Percentiles rank a stretch among this genome's conserved stretches.
These are phyloP conservation scores for Botrytis squamosa DNA, from an alignment of 2,329 filamentous ascomycete species.

Conservation along the genomic window DNA sequence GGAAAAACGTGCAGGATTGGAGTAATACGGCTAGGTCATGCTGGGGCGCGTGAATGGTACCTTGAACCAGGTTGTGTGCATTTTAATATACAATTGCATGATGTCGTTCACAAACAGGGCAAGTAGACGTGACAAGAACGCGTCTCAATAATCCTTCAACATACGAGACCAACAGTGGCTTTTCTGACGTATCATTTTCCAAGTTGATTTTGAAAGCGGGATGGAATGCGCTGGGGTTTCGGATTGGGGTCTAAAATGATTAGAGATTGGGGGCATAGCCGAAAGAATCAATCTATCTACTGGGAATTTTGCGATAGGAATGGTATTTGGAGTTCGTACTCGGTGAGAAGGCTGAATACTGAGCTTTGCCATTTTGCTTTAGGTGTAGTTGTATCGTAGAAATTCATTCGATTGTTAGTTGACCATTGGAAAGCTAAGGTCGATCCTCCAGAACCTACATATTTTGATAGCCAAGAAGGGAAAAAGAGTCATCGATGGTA, in stretches of 20 bases:
- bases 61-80: not conserved
- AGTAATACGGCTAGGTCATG: not conserved
- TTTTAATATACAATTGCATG: slow-evolving; percentile 8
- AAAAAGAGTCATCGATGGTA: not conserved
- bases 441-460: not conserved
- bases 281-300: not conserved
- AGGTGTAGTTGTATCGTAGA: not conserved
- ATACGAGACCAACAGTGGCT: slow-evolving; percentile 4
- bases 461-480: not conserved
- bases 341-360: not conserved
- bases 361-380: not conserved
- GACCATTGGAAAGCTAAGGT: not conserved
- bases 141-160: slow-evolving; percentile 11
- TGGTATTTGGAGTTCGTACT: not conserved
- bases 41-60: not conserved
- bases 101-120: not conserved
- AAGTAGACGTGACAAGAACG: slow-evolving; percentile 13
- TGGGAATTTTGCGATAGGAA: slow-evolving; percentile 5
- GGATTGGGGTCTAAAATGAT: not conserved
- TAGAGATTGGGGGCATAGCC: not conserved
- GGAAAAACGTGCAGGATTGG: not conserved
- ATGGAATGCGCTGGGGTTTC: slow-evolving; percentile 15
- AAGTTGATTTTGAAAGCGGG: not conserved
- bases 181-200: slow-evolving; percentile 15
- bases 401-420: not conserved